phyloP scores from a whole-genome alignment of 768 basidiomycete genomes.

The Sutorius australiensis region DNA sequence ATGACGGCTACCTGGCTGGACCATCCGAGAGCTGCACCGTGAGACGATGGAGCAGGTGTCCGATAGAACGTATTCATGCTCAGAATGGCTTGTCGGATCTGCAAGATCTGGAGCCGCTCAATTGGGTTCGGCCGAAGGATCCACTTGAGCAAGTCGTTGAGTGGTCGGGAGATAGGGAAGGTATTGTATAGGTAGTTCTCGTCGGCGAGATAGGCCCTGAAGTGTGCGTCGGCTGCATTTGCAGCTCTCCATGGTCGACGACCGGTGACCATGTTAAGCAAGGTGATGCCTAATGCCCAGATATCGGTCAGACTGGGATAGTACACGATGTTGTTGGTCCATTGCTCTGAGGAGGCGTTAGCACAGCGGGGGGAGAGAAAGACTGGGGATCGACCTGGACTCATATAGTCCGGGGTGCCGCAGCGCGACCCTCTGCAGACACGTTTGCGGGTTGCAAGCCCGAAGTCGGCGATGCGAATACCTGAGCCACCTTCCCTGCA shows the following conservation, averaged over 20 bases:
- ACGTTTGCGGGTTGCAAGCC: slow-evolving; percentile 51
- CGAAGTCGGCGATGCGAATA: slow-evolving; percentile 75
- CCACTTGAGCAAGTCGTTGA: slow-evolving; percentile 14
- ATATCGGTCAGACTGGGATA: slow-evolving; percentile 43
- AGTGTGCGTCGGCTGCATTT: slow-evolving; percentile 3
- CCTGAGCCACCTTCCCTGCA: slow-evolving; percentile 48
- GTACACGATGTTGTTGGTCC: slow-evolving; percentile 42
- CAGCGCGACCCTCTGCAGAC: slow-evolving; percentile 50
- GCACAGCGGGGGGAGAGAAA: neutral
- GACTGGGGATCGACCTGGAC: slow-evolving; percentile 49
- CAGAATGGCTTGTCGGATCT: slow-evolving; percentile 17
- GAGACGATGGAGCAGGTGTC: neutral
- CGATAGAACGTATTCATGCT: slow-evolving; percentile 18
- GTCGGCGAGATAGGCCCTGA: slow-evolving; percentile 14
- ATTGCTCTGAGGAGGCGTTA: slow-evolving; percentile 40
- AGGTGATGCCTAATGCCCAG: slow-evolving; percentile 75
- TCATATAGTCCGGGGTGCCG: slow-evolving; percentile 65
- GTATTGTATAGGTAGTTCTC: slow-evolving; percentile 13
- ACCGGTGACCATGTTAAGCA: slow-evolving; percentile 78
- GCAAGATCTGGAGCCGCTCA: slow-evolving; percentile 12
- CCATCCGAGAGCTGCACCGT: neutral
- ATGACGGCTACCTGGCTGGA: neutral
- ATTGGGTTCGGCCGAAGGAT: slow-evolving; percentile 16
- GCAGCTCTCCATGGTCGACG: slow-evolving; percentile 18
- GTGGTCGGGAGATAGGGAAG: slow-evolving; percentile 13